Percentiles rank a stretch among this genome's conserved stretches.
These are phyloP conservation scores for Calvatia gigantea DNA, from an alignment of 768 basidiomycete species.

Conservation along the genomic window DNA sequence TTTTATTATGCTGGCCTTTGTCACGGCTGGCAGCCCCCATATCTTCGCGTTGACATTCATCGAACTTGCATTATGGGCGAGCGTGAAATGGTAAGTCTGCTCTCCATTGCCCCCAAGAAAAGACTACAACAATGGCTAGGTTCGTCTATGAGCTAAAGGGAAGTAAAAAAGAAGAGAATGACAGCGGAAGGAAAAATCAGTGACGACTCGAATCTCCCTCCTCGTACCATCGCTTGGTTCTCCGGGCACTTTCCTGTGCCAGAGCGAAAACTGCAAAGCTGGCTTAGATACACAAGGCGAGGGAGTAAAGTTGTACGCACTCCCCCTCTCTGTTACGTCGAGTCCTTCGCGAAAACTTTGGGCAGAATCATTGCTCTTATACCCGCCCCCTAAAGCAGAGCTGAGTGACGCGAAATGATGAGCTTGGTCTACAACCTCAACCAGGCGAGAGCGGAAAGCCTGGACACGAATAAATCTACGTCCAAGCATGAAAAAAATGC, in stretches of 20 bases:
- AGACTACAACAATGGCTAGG: constrained; percentile 36
- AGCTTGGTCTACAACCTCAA: constrained; percentile 83
- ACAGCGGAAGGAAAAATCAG: constrained; percentile 25
- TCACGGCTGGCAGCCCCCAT: constrained; percentile 66
- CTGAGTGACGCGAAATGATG: constrained; percentile 81
- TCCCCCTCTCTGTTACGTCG: constrained; percentile 87
- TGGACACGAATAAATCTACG: constrained; percentile 24
- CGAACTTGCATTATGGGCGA: constrained; percentile 69
- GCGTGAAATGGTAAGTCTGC: constrained; percentile 68
- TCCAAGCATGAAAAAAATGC: not conserved
- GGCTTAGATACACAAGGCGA: constrained; percentile 10
- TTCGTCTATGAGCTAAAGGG: constrained; percentile 62
- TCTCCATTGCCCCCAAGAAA: not conserved
- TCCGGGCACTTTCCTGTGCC: constrained; percentile 78
- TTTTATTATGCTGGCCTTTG: constrained; percentile 51
- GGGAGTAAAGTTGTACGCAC: constrained; percentile 43
- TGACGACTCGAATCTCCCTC: constrained; percentile 42
- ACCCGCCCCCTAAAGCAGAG: constrained; percentile 47
- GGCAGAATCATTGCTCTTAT: constrained; percentile 52
- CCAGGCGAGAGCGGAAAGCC: constrained; percentile 75
- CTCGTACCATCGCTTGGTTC: constrained; percentile 85
- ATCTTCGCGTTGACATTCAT: constrained; percentile 64
- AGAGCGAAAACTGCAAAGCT: constrained; percentile 67
- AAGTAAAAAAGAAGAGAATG: constrained; percentile 17
- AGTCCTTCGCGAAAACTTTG: constrained; percentile 87